A percentile compares a stretch with the other conserved stretches of the same genome.
Conservation (phyloP, 2,329 filamentous ascomycete species). For the Emmonsiellopsis sp. region DNA sequence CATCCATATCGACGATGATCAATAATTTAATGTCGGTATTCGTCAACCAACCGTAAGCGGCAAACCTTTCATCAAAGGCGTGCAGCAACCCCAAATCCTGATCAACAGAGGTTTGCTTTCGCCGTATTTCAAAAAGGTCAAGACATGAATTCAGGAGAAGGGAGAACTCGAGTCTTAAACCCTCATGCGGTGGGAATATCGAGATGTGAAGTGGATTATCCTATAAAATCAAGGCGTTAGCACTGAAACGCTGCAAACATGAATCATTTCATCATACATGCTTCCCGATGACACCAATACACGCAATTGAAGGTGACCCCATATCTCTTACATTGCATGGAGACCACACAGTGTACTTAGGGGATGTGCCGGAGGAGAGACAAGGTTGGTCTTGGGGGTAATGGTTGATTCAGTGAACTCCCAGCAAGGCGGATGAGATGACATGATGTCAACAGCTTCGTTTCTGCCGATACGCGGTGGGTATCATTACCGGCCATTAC, state of each 20-base stretch:
- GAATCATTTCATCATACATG: slow-evolving; percentile 50
- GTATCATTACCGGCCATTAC: no score
- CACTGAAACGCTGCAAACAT: not conserved
- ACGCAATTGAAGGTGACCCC: slow-evolving; percentile 68
- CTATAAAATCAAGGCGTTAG: slow-evolving; percentile 37
- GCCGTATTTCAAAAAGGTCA: slow-evolving; percentile 83
- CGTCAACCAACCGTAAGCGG: slow-evolving; percentile 91
- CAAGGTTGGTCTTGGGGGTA: no score
- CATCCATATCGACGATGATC: slow-evolving; percentile 78
- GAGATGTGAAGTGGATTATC: slow-evolving; percentile 94
- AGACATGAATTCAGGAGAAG: slow-evolving; percentile 85
- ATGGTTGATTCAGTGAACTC: no score
- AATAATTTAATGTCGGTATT: slow-evolving; percentile 91
- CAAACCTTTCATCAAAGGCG: slow-evolving; percentile 84
- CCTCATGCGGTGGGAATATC: slow-evolving; percentile 68
- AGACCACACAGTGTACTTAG: not conserved
- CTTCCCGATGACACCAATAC: slow-evolving; percentile 87
- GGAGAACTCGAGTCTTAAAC: slow-evolving; percentile 66
- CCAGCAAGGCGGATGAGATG: no score
- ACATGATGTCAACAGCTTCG: no score
- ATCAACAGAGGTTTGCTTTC: slow-evolving; percentile 60
- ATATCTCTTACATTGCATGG: slow-evolving; percentile 20
- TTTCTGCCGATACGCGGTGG: no score
- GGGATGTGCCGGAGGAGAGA: not conserved
- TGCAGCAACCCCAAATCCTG: slow-evolving; percentile 89